Evolutionary conservation across 495 filamentous ascomycete genomes (phyloP), one percentile per base, ranked within the genome.

Genomic region (Penicillium riverlandense): DNA sequence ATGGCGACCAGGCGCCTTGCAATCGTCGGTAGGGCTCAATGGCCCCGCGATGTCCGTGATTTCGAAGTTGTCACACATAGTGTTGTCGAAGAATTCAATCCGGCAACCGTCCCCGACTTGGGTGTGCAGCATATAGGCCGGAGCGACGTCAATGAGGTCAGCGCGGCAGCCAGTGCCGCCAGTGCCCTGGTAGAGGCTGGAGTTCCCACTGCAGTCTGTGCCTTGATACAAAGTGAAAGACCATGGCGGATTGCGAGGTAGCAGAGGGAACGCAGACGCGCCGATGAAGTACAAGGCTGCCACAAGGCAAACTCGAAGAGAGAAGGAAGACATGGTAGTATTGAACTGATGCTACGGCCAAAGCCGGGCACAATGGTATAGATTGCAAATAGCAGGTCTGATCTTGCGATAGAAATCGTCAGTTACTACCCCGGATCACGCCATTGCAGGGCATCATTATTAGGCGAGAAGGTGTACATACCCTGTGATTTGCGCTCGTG

Each of bases 81-180:
- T 61, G 41, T 61, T 61, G 22, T 61, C 57, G 32, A 47, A 61
- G 33, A 58, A 58, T 35, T 61, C 47, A 36, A 61, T 48, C 16
- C 43, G 49, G 28, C 57, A 61, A 16, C 54, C 52, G 1, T 48
- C 46, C 6, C 46, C 37, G 11, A 61, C 14, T 2, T 38, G 13
- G 22, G 22, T 0, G 43, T 58, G 50, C 22, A 61, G 28, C 4
- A 34, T 43, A 34, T 61, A 61, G 8, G 54, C 54, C 1, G 57
- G 47, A 44, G 57, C 57, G 12, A 55, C 49, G 35, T 30, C 51
- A 47, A 43, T 13, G 4, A 61, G 37, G 40, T 61, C 35, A 2
- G 57, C 57, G 37, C 57, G 57, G 30, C 57, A 61, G 29, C 54
- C 54, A 5, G 57, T 61, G 40, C 57, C 58, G n/a, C 57, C 57